Conservation (phyloP, 768 basidiomycete genomes). For the Pleurotus cornucopiae region DNA sequence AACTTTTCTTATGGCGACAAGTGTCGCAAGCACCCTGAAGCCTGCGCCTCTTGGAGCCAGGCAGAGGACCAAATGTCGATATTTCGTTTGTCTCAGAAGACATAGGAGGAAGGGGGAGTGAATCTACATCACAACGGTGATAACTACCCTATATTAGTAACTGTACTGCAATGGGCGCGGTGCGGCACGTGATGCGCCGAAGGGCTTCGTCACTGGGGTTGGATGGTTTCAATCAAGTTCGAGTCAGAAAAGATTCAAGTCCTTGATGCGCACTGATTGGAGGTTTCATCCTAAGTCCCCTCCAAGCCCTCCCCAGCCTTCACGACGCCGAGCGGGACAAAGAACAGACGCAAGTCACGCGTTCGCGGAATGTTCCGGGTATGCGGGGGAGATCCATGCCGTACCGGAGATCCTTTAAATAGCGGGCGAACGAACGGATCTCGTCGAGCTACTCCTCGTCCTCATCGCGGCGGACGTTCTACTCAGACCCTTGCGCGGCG, state of each 20-base stretch:
- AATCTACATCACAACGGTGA: too few species aligned
- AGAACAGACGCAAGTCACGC: background rate
- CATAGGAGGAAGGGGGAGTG: background rate
- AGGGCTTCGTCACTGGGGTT: too few species aligned
- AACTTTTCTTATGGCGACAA: conserved; percentile 82
- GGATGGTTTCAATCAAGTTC: too few species aligned
- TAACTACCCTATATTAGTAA: too few species aligned
- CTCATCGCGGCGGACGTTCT: conserved; percentile 1
- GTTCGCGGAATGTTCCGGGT: background rate
- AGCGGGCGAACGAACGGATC: background rate
- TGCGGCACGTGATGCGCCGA: too few species aligned
- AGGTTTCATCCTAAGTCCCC: too few species aligned
- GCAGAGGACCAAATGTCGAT: background rate
- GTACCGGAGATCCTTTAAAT: background rate
- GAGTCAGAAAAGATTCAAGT: too few species aligned
- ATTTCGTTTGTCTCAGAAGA: background rate
- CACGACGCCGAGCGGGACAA: too few species aligned
- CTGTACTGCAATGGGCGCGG: too few species aligned
- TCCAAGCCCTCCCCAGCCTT: too few species aligned
- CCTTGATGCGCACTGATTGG: too few species aligned
- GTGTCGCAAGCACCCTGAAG: conserved; percentile 80
- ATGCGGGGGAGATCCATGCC: background rate
- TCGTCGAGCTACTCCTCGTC: conserved; percentile 3
- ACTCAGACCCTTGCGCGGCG: conserved; percentile 2
- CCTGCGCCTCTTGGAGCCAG: conserved; percentile 54